Conservation (phyloP, 257 asterid species). For the Solanum rostratum region DNA sequence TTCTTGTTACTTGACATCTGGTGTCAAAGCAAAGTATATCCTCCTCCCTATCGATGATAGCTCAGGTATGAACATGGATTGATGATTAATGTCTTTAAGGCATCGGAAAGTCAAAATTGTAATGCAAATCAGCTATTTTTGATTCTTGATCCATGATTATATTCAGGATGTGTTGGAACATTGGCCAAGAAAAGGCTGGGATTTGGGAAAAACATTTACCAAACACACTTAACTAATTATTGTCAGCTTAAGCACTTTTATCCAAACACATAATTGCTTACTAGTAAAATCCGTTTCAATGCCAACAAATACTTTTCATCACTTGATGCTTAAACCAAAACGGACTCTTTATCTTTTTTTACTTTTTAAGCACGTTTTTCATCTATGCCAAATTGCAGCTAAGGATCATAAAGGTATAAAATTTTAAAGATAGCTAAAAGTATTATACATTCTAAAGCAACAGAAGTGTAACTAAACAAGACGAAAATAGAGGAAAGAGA, state of each 20-base stretch:
- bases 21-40: background rate
- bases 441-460: background rate
- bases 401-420: background rate
- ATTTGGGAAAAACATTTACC: background rate
- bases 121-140: background rate
- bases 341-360: background rate
- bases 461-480: background rate
- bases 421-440: background rate
- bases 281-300: background rate
- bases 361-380: background rate
- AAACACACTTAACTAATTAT: background rate
- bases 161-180: background rate
- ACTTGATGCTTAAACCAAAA: background rate
- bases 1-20: background rate
- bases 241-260: background rate
- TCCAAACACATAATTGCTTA: background rate
- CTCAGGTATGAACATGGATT: background rate
- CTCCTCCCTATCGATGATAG: no score
- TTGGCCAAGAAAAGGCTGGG: background rate
- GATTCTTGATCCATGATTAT: background rate
- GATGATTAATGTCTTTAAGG: background rate
- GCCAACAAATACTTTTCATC: background rate
- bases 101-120: background rate
- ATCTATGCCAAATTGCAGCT: background rate
- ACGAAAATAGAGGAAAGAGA: background rate